A percentile compares a stretch with the other conserved stretches of the same genome.
Conservation (phyloP, 352 stramenopile species). For the Peronospora belbahrii region DNA sequence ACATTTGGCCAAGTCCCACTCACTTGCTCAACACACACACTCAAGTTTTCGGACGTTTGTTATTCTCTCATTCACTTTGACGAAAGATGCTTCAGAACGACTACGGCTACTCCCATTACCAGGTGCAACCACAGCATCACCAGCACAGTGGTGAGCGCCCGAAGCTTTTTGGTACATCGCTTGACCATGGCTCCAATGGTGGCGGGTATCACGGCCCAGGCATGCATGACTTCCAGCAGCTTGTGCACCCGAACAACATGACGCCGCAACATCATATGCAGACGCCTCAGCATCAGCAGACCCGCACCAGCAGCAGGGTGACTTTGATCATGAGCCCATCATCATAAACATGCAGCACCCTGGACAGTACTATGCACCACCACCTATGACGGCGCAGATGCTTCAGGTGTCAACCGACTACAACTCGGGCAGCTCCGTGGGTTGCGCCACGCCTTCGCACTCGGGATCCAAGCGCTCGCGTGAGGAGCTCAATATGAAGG, state of each 20-base stretch:
- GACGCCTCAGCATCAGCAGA: slow-evolving; percentile 32
- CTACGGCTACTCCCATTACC: slow-evolving; percentile 55
- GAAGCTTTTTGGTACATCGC: slow-evolving; percentile 37
- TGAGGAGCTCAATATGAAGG: slow-evolving; percentile 77
- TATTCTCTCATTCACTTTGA: neutral
- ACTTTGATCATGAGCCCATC: slow-evolving; percentile 66
- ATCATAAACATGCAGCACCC: slow-evolving; percentile 58
- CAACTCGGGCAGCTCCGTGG: slow-evolving; percentile 29
- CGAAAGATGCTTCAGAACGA: slow-evolving; percentile 44
- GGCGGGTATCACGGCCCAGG: slow-evolving; percentile 21
- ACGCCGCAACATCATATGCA: slow-evolving; percentile 40
- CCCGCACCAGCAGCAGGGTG: slow-evolving; percentile 38
- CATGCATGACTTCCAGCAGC: slow-evolving; percentile 37
- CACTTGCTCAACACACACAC: slow-evolving; percentile 4
- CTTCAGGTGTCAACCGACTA: slow-evolving; percentile 65
- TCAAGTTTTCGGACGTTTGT: neutral
- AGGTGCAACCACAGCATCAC: slow-evolving; percentile 28
- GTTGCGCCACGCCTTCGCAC: slow-evolving; percentile 27
- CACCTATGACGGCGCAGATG: slow-evolving; percentile 49
- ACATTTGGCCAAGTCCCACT: slow-evolving; percentile 51
- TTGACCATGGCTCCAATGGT: slow-evolving; percentile 22
- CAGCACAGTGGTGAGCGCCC: slow-evolving; percentile 50
- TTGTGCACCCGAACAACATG: slow-evolving; percentile 33
- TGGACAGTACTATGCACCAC: slow-evolving; percentile 49
- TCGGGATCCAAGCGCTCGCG: slow-evolving; percentile 47